Conservation (phyloP, 177 flowering plant genomes). For the Vitis hybrid region DNA sequence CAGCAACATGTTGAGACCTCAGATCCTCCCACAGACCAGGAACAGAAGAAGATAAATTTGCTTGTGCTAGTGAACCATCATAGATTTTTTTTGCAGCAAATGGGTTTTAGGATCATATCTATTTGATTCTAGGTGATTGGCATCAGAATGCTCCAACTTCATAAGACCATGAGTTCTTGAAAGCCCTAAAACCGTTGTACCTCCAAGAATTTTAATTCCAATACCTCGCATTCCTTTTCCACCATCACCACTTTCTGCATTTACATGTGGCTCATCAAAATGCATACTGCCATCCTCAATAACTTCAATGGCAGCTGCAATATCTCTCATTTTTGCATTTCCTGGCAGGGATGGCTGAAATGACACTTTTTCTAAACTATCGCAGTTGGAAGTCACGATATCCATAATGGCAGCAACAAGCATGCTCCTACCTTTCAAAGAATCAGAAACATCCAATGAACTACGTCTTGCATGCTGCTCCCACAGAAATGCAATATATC, state of each 20-base stretch:
- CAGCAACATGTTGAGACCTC: constrained; percentile 89
- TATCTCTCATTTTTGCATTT: constrained; percentile 78
- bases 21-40: constrained; percentile 99
- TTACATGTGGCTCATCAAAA: constrained; percentile 50
- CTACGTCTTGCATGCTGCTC: constrained; percentile 66
- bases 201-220: constrained; percentile 88
- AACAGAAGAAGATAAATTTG: constrained; percentile 50
- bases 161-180: constrained; percentile 50
- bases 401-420: constrained; percentile 98
- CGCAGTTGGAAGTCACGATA: constrained; percentile 83
- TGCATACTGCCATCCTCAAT: constrained; percentile 90
- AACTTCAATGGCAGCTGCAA: constrained; percentile 88
- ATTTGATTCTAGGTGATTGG: constrained; percentile 10
- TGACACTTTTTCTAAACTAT: constrained; percentile 44
- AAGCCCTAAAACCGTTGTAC: constrained; percentile 75
- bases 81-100: constrained; percentile 31
- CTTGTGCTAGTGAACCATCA: constrained; percentile 31
- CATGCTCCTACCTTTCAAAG: constrained; percentile 97
- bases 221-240: constrained; percentile 76
- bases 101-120: constrained; percentile 24
- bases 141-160: constrained; percentile 32
- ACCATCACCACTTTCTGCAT: constrained; percentile 68
- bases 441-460: constrained; percentile 68
- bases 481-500: constrained; percentile 36
- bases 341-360: constrained; percentile 69